These are phyloP conservation scores for Candida argentea DNA, from an alignment of 805 yeast species.

Conservation along the genomic window DNA sequence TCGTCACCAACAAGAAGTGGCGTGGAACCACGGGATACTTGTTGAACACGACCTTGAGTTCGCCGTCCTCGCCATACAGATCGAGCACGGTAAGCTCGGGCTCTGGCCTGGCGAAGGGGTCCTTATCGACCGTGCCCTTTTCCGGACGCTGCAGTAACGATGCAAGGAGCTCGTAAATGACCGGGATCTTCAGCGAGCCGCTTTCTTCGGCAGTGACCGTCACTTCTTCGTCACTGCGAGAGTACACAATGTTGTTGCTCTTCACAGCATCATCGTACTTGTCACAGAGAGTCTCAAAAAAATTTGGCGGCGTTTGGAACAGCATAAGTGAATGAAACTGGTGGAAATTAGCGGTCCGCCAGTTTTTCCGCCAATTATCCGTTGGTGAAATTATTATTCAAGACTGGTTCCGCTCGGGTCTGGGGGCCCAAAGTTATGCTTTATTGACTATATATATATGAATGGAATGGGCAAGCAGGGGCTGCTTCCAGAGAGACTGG, in stretches of 20 bases:
- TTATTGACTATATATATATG: no score
- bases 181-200: constrained; percentile 8
- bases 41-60: constrained; percentile 58
- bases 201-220: constrained; percentile 16
- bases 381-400: no score
- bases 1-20: constrained; percentile 75
- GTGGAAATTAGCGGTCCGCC: no score
- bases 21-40: constrained; percentile 77
- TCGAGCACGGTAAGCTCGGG: constrained; percentile 56
- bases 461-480: no score
- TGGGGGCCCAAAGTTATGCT: no score
- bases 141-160: constrained; percentile 31
- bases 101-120: constrained; percentile 80
- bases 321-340: constrained; percentile 12
- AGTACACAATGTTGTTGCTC: constrained; percentile 38
- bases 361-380: no score
- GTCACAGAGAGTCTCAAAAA: constrained; percentile 21
- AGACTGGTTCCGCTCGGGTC: no score
- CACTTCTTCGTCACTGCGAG: constrained; percentile 35
- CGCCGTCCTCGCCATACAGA: constrained; percentile 41
- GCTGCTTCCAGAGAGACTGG: no score
- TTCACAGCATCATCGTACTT: constrained; percentile 41
- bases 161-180: constrained; percentile 21
- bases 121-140: constrained; percentile 28
- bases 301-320: constrained; percentile 25